Base-by-base conservation (phyloP, 2,329 filamentous ascomycete species). In the Nemania abortiva region DNA sequence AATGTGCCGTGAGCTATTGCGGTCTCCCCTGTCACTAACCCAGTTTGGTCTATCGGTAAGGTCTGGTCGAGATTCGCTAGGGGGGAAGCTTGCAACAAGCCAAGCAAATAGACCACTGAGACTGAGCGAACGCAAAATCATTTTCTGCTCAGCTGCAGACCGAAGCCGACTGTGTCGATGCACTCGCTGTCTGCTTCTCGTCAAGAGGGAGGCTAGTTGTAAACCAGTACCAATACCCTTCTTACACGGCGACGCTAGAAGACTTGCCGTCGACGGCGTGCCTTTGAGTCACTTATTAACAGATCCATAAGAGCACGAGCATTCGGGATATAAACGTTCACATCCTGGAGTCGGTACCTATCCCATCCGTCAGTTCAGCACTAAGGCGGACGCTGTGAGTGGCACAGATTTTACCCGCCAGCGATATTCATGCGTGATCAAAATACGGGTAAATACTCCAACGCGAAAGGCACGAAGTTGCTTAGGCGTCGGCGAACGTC, bases 1-100 rank as follows among this genome's bases (percentile, higher is more conserved):
- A 18, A 77, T 75, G 60, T 77, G 74, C 11, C 71, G 70, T 29
- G 71, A 65, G 42, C 52, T 59, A 15, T 58, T 65, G 11, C 6
- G 39, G n/a, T 42, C 61, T 15, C 22, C 50, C 11, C 22, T 34
- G 5, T 52, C 27, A 31, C 18, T 15, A 3, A 29, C 47, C 6
- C 24, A 27, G 6, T 50, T 34, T 11, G 29, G 13, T 49, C n/a
- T 24, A 53, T 42, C 27, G 27, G 24, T 24, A 29, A 54, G 42
- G 1, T 27, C 34, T 18, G 65, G 65, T 54, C 65, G 47, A 64
- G 49, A 27, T 6, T 37, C 34, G 24, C 29, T 34, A 29, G 55
- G 60, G 5, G 59, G 1, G 31, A 61, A 65, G 27, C 65, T 50
- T 15, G 22, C 55, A 29, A 52, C 24, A 22, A 27, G 29, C 55